These are phyloP conservation scores for Penicillium subrubescens DNA, from an alignment of 495 filamentous ascomycete genomes.

Conservation along the genomic window DNA sequence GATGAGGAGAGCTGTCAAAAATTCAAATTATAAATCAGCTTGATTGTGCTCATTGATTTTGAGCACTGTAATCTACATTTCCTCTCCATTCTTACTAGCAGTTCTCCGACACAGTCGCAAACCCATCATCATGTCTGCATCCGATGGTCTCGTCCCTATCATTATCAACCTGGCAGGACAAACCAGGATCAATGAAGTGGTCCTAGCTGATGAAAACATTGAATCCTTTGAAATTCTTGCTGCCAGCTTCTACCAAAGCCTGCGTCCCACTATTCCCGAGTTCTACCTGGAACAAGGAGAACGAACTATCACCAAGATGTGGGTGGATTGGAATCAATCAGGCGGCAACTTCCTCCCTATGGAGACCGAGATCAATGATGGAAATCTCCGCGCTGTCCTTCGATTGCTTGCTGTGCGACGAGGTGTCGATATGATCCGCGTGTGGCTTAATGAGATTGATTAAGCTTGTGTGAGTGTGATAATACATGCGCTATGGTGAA, in stretches of 20 bases:
- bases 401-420: conserved; percentile 2
- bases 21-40: neutral
- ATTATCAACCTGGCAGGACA: conserved; percentile 2
- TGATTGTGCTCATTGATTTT: neutral
- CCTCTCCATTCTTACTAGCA: neutral
- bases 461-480: neutral
- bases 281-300: conserved; percentile 2
- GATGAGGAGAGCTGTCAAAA: neutral
- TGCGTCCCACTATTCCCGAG: neutral
- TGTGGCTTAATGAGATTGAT: neutral
- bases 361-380: neutral
- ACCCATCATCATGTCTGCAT: neutral
- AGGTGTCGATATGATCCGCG: neutral
- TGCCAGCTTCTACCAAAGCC: neutral
- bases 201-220: neutral
- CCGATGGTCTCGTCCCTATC: neutral
- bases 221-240: neutral
- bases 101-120: neutral
- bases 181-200: neutral
- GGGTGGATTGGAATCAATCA: neutral
- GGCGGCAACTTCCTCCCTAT: neutral
- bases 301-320: conserved; percentile 1
- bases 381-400: neutral
- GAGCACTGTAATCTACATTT: neutral
- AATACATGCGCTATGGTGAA: neutral